Base-by-base conservation (phyloP, 257 asterid species). In the Solanum corneliomulleri region DNA sequence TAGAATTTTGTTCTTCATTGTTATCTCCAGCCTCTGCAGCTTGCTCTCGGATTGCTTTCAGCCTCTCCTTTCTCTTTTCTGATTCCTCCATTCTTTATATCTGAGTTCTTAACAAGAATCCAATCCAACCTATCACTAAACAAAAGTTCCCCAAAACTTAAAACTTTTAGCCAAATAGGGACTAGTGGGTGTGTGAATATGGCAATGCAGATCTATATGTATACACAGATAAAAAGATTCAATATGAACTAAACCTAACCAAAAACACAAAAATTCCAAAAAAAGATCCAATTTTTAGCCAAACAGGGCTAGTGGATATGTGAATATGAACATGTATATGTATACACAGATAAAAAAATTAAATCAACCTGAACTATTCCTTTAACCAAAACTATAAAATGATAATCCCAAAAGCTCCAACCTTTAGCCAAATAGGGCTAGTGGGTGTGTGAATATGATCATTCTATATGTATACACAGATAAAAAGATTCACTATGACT, bases 31-130 rank as follows among this genome's bases (percentile, higher is more conserved):
- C 88, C 82, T 37, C 89, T 60, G 89, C 88, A 77, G 98, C 98
- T 89, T 95, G 95, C 86, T 86, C 80, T 74, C 95, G 93, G 94
- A 94, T 93, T 31, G 95, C 96, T 85, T 90, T 93, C 78, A 94
- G 93, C 92, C 96, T 93, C 88, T 94, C 96, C 88, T 89, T 94
- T 83, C 98, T 93, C 90, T 92, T 92, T 91, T 93, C 93, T 7
- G 95, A 92, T 87, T 96, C 99, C 82, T 95, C 98, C 98, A 92
- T 95, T 86, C 81, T 72, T 29, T 70, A 82, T 49, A 47, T 56
- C 91, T 75, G 21, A 85, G 86, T 52, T 86, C 88, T 35, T 58
- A 56, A 7, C 62, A 42, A 64, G 82, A 87, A 49, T 33, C 88
- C 69, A 83, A 83, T 68, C 78, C 31, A 82, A 88, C 84, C 85